Evolutionary conservation across 257 asterid species (phyloP), one percentile per base, ranked within the genome.

Genomic region (Euphrasia confusa): DNA sequence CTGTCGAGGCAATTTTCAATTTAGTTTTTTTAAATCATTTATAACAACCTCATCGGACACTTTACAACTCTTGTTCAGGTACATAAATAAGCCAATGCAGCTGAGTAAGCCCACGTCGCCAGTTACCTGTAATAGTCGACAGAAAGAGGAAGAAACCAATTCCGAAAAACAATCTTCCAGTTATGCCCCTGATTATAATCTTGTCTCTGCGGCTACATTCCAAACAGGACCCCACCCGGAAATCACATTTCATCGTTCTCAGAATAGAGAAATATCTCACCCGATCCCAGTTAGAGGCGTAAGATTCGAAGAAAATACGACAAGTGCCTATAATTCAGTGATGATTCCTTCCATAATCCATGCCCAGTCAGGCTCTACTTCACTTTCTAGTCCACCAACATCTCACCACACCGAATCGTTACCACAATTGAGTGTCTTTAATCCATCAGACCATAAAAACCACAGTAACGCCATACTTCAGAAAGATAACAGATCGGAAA

Each of bases 211-310:
- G 32, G 69, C 77, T 52, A 48, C 67, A 15, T 10, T 42, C 27
- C 90, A 79, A 74, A 68, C 84, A 54, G 87, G 73, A 72, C 73
- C 65, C 54, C 74, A 67, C 54, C 71, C 79, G 10, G 87, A 67
- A 53, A 66, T 48, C 39, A 3, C 79, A 15, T 67, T 66, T 56
- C 45, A 77, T 28, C 64, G 14, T 65, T 62, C 85, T 54, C 81
- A 74, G 54, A 70, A 68, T 32, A 74, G 70, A 69, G 84, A 67
- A 58, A 66, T 79, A 55, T 74, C 86, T 45, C 80, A 82, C 58
- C 91, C 90, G 1, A 71, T 79, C 45, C 80, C 91, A 11, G 81
- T 84, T 37, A 70, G 79, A 76, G 88, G 94, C 21, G 47, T 77
- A 52, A 75, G 90, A 56, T 66, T 72, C 33, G 88, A 83, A 32